Conservation (phyloP, 2,329 filamentous ascomycete species). For the Fonsecaea multimorphosa region DNA sequence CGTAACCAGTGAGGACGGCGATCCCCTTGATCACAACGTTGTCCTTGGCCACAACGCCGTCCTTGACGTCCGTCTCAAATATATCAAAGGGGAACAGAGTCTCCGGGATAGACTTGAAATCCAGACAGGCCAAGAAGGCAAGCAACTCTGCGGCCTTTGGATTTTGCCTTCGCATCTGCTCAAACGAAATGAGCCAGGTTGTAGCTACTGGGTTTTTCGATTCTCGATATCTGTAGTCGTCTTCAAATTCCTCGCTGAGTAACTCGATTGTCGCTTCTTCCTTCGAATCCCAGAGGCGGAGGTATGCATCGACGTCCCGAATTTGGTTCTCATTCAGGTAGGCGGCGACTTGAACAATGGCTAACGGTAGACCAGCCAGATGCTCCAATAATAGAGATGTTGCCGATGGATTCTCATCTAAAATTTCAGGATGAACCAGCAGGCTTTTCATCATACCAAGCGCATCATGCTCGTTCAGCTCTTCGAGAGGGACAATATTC, state of each 20-base stretch:
- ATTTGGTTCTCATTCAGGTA: conserved; percentile 36
- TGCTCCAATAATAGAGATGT: conserved; percentile 32
- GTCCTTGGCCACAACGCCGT: no score
- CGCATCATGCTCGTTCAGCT: background rate
- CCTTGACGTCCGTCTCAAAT: background rate
- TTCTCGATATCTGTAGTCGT: conserved; percentile 42
- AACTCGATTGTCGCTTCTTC: conserved; percentile 42
- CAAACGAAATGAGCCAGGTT: conserved; percentile 49
- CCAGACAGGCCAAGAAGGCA: conserved; percentile 46
- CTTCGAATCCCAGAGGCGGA: conserved; percentile 37
- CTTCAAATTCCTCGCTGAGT: conserved; percentile 45
- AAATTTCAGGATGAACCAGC: background rate
- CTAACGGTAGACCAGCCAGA: conserved; percentile 40
- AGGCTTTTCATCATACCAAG: background rate
- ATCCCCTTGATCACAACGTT: no score
- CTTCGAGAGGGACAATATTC: background rate
- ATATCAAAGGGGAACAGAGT: conserved; percentile 46
- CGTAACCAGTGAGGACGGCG: no score
- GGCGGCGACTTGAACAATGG: conserved; percentile 40
- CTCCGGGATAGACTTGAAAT: conserved; percentile 43
- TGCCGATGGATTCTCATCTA: background rate
- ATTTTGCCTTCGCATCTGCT: conserved; percentile 43
- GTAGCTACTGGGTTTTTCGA: conserved; percentile 45
- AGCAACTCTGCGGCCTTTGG: conserved; percentile 46
- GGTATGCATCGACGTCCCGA: conserved; percentile 25